These are phyloP conservation scores for Lunasporangiospora selenospora DNA, from an alignment of 192 early-diverging fungal species.

Conservation along the genomic window DNA sequence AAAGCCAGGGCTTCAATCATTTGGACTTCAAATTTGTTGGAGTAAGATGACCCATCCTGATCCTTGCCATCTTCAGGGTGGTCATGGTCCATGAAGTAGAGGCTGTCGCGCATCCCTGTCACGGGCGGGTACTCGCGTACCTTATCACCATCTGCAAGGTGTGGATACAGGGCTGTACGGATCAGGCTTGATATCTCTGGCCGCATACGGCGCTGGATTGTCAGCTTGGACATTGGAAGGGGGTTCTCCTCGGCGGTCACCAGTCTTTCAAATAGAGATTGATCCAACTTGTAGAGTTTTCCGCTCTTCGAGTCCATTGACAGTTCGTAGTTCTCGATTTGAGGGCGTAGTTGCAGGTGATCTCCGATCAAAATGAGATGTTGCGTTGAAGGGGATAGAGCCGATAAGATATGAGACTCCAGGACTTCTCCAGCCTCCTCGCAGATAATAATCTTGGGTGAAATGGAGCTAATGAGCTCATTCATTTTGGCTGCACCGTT, in stretches of 20 bases:
- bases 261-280: conserved; percentile 60
- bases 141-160: conserved; percentile 46
- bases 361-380: conserved; percentile 66
- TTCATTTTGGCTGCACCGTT: conserved; percentile 63
- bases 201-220: conserved; percentile 60
- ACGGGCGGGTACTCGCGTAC: conserved; percentile 41
- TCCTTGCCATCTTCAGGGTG: conserved; percentile 52
- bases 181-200: conserved; percentile 57
- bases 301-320: conserved; percentile 49
- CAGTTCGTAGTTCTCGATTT: conserved; percentile 30
- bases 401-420: conserved; percentile 59
- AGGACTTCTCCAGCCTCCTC: conserved; percentile 68
- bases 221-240: conserved; percentile 50
- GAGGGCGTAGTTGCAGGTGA: conserved; percentile 44
- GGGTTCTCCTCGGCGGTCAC: conserved; percentile 32
- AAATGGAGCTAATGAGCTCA: conserved; percentile 44
- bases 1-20: conserved; percentile 56
- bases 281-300: conserved; percentile 48
- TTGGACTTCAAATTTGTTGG: conserved; percentile 54
- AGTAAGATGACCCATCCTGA: conserved; percentile 50
- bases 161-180: conserved; percentile 51
- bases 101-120: conserved; percentile 47
- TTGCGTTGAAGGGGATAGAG: conserved; percentile 53
- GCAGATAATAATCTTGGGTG: conserved; percentile 59
- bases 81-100: conserved; percentile 58